Evolutionary conservation across 2,329 filamentous ascomycete species (phyloP).

Genomic region (Anisogramma anomala): DNA sequence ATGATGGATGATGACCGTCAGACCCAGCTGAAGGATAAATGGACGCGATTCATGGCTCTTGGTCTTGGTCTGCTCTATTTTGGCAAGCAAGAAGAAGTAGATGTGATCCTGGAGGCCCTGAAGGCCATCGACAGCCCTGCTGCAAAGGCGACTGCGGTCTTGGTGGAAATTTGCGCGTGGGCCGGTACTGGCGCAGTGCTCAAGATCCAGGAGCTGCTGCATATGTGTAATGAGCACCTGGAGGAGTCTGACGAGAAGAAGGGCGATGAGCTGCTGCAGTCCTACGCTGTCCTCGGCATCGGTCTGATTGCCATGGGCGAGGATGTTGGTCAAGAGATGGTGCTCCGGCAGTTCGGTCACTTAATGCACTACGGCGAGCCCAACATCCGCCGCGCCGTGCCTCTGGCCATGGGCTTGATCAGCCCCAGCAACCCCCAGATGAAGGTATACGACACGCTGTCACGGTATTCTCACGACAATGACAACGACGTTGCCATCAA

Average conservation of each 20-base stretch:
- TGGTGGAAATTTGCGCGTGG: conserved; percentile 96
- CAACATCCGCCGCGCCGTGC: conserved; percentile 93
- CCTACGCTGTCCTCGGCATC: conserved; percentile 89
- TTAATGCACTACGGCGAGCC: conserved; percentile 98
- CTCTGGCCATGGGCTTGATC: conserved; percentile 89
- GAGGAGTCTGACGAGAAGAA: conserved; percentile 92
- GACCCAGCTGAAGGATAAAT: conserved; percentile 90
- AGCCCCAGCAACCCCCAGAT: conserved; percentile 98
- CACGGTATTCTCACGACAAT: conserved; percentile 95
- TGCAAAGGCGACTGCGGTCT: conserved; percentile 86
- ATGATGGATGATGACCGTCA: conserved; percentile 88
- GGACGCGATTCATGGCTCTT: conserved; percentile 92
- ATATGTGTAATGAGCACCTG: conserved; percentile 96
- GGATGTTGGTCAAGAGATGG: conserved; percentile 97
- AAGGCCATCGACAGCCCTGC: conserved; percentile 97
- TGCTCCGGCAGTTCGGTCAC: conserved; percentile 91
- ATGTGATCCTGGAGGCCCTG: conserved; percentile 89
- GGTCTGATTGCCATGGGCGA: conserved; percentile 96
- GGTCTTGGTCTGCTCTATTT: conserved; percentile 92
- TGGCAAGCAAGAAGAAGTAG: conserved; percentile 95
- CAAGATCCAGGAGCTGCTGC: conserved; percentile 92
- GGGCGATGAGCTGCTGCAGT: conserved; percentile 87
- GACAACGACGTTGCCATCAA: conserved; percentile 98
- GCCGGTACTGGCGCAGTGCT: conserved; percentile 93
- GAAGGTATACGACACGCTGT: conserved; percentile 98